A percentile compares a stretch with the other conserved stretches of the same genome.
Evolutionary conservation across 1,139 yeast species (phyloP).

Genomic region (Candida neerlandica): DNA sequence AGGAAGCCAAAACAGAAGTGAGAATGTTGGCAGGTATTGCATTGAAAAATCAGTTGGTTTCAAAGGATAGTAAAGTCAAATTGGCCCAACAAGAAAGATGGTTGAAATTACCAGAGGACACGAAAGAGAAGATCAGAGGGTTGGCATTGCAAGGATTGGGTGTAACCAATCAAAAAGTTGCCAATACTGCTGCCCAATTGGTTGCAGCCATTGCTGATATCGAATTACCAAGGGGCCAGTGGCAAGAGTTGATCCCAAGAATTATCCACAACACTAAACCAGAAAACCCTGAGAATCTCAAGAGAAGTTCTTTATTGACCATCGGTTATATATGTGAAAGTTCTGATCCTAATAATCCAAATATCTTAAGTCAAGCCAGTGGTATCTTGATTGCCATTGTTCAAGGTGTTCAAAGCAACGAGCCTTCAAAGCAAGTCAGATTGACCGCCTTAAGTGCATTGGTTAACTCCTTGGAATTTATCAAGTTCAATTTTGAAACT

Average conservation of each 20-base stretch:
- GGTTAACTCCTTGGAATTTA: conserved; percentile 88
- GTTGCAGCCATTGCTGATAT: conserved; percentile 96
- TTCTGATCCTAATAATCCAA: conserved; percentile 83
- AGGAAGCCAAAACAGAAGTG: conserved; percentile 71
- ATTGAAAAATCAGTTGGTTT: conserved; percentile 81
- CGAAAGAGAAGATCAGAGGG: conserved; percentile 67
- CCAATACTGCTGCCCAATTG: conserved; percentile 87
- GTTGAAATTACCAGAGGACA: conserved; percentile 55
- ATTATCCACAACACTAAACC: conserved; percentile 85
- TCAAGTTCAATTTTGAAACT: conserved; percentile 81
- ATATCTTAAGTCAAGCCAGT: conserved; percentile 81
- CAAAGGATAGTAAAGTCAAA: conserved; percentile 63
- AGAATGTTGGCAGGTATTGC: conserved; percentile 91
- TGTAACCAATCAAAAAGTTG: conserved; percentile 75
- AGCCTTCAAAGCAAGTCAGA: conserved; percentile 74
- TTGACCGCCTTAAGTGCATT: conserved; percentile 90
- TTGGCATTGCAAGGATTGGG: conserved; percentile 66
- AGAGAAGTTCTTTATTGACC: conserved; percentile 83
- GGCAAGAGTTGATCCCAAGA: conserved; percentile 83
- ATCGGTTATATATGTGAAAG: conserved; percentile 96
- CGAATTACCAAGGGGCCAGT: conserved; percentile 82
- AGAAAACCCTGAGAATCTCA: conserved; percentile 75
- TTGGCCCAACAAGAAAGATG: conserved; percentile 62
- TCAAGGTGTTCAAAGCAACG: conserved; percentile 89
- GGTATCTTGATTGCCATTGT: conserved; percentile 94